phyloP scores from a whole-genome alignment of 2,329 filamentous ascomycete species.

The Alternaria viburni region DNA sequence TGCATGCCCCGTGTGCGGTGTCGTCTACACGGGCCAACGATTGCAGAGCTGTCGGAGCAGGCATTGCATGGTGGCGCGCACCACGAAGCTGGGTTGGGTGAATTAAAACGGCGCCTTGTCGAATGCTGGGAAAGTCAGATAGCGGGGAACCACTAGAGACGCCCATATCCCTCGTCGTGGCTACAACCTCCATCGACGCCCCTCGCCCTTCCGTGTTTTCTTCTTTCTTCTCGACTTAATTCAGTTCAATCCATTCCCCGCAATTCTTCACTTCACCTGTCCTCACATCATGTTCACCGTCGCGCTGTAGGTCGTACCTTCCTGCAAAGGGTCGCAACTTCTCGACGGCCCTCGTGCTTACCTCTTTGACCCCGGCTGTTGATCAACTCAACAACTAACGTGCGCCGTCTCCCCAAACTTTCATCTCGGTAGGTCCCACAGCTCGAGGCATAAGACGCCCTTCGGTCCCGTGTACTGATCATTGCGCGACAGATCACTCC shows the following conservation, averaged over 20 bases:
- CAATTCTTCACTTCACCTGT: conserved; percentile 4
- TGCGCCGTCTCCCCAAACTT: conserved; percentile 2
- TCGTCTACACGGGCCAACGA: conserved; percentile 27
- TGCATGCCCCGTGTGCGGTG: conserved; percentile 11
- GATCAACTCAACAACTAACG: conserved; percentile 28
- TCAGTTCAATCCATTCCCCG: background rate
- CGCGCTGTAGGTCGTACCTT: conserved; percentile 35
- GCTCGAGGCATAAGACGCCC: background rate
- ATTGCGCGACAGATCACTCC: conserved; percentile 20
- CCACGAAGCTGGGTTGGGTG: conserved; percentile 30
- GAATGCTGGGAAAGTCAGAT: conserved; percentile 30
- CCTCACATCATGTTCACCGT: conserved; percentile 19
- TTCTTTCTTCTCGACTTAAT: conserved; percentile 20
- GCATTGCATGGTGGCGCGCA: conserved; percentile 41
- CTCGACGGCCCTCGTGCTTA: conserved; percentile 15
- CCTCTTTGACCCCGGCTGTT: conserved; percentile 24
- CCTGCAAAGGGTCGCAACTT: conserved; percentile 18
- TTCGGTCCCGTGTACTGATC: conserved; percentile 15
- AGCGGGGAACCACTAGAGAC: conserved; percentile 35
- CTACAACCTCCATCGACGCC: conserved; percentile 33
- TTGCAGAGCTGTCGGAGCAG: conserved; percentile 21
- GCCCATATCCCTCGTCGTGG: conserved; percentile 40
- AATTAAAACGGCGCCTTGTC: conserved; percentile 40
- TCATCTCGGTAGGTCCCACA: conserved; percentile 17
- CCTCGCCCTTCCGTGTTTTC: conserved; percentile 26